Evolutionary conservation across 2,329 filamentous ascomycete species (phyloP), one percentile per base, ranked within the genome.

Genomic region (Hypoxylon sp.): DNA sequence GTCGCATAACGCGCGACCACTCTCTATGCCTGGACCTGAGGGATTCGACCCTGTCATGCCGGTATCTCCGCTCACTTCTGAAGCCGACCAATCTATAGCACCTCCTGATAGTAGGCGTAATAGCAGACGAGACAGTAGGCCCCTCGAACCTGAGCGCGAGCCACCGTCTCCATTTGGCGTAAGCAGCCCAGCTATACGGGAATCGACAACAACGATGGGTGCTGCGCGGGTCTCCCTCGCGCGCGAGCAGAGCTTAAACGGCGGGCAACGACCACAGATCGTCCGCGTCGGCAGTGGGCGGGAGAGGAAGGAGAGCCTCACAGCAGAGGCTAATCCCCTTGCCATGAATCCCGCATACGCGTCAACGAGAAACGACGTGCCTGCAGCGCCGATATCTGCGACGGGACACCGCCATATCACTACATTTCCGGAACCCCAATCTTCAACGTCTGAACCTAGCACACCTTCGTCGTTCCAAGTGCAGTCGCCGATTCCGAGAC

Each of bases 281-380:
- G 65, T 68, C 11, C 61, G 68, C 5, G 61, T 70, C 17, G 68
- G 65, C 26, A 70, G 67, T 26, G 13, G 35, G 17, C 37, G 35
- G 5, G 24, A 55, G 37, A n/a, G n/a, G 13, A 8, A 22, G 42
- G 13, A 53, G 10, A 44, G 17, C 17, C 3, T 44, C 2, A 10
- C 17, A 29, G n/a, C 13, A 11, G 14, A 29, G 13, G 42, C 17
- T 1, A 52, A 47, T 17, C 57, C 56, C 4, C 46, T 64, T 1
- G 37, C 55, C 0, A 39, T 64, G 51, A 42, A 61, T 39, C 60
- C 37, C 24, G 31, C 48, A 9, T 9, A n/a, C 19, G 35, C 14
- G 11, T 46, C 51, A 1, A 4, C 14, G 6, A 5, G 33, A 8
- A 46, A 39, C 5, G 46, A 58, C 9, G 46, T 29, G 9, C 39